phyloP scores from a whole-genome alignment of 2,329 filamentous ascomycete genomes.

The Colletotrichum phormii region DNA sequence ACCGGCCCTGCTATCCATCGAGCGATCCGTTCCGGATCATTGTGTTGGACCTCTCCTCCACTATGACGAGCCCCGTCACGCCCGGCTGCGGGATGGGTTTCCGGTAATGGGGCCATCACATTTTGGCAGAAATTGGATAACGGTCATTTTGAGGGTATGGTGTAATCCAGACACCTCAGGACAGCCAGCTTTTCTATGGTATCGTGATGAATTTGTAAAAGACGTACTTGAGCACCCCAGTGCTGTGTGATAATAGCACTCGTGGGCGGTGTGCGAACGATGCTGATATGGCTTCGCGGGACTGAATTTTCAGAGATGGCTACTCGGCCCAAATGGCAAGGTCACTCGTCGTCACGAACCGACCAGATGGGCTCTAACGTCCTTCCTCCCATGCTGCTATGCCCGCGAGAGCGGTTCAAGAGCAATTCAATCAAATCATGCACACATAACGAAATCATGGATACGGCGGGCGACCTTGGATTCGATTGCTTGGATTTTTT shows the following conservation, averaged over 20 bases:
- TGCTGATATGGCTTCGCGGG: not conserved
- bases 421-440: not conserved
- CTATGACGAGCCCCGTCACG: not conserved
- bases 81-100: not conserved
- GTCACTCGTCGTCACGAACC: not conserved
- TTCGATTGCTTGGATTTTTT: constrained; percentile 25
- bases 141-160: not conserved
- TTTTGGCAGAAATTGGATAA: not conserved
- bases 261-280: not conserved
- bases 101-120: constrained; percentile 1
- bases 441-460: not conserved
- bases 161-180: too few relatives aligned
- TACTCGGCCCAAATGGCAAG: too few relatives aligned
- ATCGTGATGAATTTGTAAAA: too few relatives aligned
- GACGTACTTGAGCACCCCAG: too few relatives aligned
- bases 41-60: not conserved
- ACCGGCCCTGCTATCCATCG: not conserved
- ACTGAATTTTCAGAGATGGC: too few relatives aligned
- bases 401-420: too few relatives aligned
- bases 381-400: too few relatives aligned
- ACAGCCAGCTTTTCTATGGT: too few relatives aligned
- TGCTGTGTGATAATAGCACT: not conserved
- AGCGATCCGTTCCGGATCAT: not conserved
- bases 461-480: not conserved
- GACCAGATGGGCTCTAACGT: too few relatives aligned